Conservation (phyloP, 805 yeast species). For the Torulaspora indica region DNA sequence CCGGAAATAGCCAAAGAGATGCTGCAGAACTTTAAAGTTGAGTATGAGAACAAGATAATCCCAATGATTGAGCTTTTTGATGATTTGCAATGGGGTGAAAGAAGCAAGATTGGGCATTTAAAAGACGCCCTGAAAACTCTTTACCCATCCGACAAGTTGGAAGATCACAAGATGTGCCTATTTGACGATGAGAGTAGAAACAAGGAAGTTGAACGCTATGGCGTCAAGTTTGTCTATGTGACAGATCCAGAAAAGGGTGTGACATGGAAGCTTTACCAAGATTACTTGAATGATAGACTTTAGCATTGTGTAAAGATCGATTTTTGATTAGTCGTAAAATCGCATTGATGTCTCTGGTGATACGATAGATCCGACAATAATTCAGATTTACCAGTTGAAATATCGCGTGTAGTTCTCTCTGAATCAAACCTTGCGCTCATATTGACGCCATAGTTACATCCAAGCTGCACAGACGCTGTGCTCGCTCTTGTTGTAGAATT, state of each 20-base stretch:
- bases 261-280: conserved; percentile 49
- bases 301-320: background rate
- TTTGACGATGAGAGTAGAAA: conserved; percentile 82
- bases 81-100: conserved; percentile 65
- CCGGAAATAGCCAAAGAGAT: conserved; percentile 72
- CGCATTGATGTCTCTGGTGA: too few relatives aligned
- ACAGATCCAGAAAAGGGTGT: conserved; percentile 53
- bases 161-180: conserved; percentile 40
- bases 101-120: conserved; percentile 51
- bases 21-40: conserved; percentile 49
- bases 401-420: too few relatives aligned
- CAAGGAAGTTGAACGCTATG: conserved; percentile 64
- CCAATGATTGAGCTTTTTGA: conserved; percentile 42
- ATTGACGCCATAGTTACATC: too few relatives aligned
- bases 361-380: too few relatives aligned
- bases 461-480: too few relatives aligned
- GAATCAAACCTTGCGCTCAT: too few relatives aligned
- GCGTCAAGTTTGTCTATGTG: conserved; percentile 66
- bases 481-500: too few relatives aligned
- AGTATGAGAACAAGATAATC: conserved; percentile 36
- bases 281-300: conserved; percentile 30
- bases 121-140: conserved; percentile 53
- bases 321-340: too few relatives aligned
- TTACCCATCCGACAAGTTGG: conserved; percentile 48
- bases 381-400: too few relatives aligned